Evolutionary conservation across 202 grass and related monocot genomes (phyloP).

Genomic region (Setaria italica): DNA sequence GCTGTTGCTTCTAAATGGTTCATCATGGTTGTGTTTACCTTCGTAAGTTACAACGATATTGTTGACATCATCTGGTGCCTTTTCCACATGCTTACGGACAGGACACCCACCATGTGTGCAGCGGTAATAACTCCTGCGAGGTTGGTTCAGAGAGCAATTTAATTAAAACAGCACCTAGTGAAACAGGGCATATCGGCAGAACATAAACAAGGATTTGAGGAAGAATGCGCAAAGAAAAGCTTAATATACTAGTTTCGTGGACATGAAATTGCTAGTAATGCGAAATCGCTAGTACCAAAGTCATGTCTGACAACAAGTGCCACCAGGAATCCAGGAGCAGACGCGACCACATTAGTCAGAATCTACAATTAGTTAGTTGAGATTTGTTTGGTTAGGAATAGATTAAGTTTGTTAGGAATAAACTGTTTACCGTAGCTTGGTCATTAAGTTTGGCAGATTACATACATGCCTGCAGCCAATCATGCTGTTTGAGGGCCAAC

Average conservation of each 20-base stretch:
- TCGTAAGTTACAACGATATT: constrained; percentile 94
- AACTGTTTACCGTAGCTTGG: neutral
- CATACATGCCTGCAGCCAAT: neutral
- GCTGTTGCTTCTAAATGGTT: constrained; percentile 58
- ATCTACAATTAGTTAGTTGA: neutral
- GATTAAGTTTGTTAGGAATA: neutral
- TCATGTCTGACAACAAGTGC: neutral
- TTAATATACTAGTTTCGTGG: constrained; percentile 10
- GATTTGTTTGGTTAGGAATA: neutral
- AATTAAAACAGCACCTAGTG: constrained; percentile 34
- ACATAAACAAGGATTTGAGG: constrained; percentile 28
- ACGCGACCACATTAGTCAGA: neutral
- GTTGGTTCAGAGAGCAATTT: constrained; percentile 34
- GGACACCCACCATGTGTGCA: constrained; percentile 95
- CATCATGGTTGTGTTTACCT: constrained; percentile 95
- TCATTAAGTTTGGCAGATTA: neutral
- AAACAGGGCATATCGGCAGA: constrained; percentile 21
- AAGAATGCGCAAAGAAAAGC: constrained; percentile 19
- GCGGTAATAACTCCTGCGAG: constrained; percentile 94
- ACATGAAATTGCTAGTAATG: neutral
- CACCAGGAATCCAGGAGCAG: neutral
- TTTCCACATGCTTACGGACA: constrained; percentile 98
- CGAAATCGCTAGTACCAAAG: neutral
- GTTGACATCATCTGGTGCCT: constrained; percentile 75
- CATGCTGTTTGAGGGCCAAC: neutral